Evolutionary conservation across 352 stramenopile genomes (phyloP), one percentile per base, ranked within the genome.

Genomic region (Pythium biforme): DNA sequence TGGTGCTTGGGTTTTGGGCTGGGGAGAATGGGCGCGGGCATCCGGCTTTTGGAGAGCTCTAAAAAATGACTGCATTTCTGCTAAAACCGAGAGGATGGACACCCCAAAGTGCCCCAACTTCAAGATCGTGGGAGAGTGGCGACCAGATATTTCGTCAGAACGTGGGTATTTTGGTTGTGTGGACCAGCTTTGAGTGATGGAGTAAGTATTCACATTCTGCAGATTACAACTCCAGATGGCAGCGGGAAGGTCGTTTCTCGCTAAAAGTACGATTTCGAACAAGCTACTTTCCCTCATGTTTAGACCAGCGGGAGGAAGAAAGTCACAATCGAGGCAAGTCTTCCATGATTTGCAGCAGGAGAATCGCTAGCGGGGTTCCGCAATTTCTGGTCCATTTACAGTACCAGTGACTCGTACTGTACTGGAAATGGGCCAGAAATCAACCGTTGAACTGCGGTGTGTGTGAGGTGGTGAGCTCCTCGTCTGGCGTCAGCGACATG

Each of bases 31-130:
- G 33, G 34, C 29, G 33, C 15, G 49, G 15, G 3, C 40, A 31
- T 26, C 27, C 23, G 53, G 37, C 1, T 51, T 50, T 51, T 49
- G 53, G 23, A 59, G 41, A 29, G 53, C 20, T 27, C 15, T 45
- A 61, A 51, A 61, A 29, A 23, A 15, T 19, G n/a, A 14, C 11
- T 47, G n/a, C 8, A 45, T 27, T 41, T 52, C 45, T 39, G 41
- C 25, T 62, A 55, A 46, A 62, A 54, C 55, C 55, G 41, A 41
- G 43, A 25, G 23, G 55, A 62, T 62, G 55, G 43, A 54, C 41
- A 11, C 27, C 3, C 54, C 20, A 19, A 25, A 15, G 54, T 15
- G n/a, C 12, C 43, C 10, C 26, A 62, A 62, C 55, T 62, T 62
- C 55, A 62, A 62, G 40, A 46, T 62, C 25, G 55, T 62, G 55